phyloP scores from a whole-genome alignment of 495 filamentous ascomycete genomes.

The Xylaria acuta region DNA sequence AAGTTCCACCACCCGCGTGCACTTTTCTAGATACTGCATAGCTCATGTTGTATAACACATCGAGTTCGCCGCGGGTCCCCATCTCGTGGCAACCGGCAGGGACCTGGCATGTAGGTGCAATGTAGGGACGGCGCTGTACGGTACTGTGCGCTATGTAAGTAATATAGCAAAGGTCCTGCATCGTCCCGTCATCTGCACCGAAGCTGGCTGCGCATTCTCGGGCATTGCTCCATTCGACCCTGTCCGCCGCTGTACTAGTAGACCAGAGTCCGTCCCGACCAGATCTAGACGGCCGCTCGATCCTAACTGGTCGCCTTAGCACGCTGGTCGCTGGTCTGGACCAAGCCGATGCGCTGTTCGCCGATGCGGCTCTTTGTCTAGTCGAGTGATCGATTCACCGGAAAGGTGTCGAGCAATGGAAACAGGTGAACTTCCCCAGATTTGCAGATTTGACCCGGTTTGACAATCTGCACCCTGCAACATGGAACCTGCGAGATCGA shows the following conservation, averaged over 20 bases:
- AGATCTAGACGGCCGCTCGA: constrained; percentile 15
- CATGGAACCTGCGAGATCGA: neutral
- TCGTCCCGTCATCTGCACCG: constrained; percentile 12
- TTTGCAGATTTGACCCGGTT: constrained; percentile 10
- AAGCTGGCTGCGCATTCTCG: constrained; percentile 14
- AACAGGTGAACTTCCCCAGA: constrained; percentile 16
- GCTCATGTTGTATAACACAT: neutral
- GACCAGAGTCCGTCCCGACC: constrained; percentile 5
- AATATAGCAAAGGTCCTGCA: constrained; percentile 8
- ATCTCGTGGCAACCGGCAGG: constrained; percentile 13
- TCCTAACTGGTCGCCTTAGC: constrained; percentile 14
- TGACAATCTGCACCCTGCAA: constrained; percentile 9
- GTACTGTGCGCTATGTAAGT: constrained; percentile 5
- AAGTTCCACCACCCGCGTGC: neutral
- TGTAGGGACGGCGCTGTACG: no score
- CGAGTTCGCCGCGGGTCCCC: neutral
- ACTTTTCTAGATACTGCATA: neutral
- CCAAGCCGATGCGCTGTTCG: constrained; percentile 10
- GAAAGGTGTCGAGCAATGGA: neutral
- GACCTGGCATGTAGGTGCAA: neutral
- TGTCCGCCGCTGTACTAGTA: constrained; percentile 7
- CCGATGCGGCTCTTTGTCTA: constrained; percentile 17
- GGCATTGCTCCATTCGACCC: constrained; percentile 15
- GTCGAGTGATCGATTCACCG: neutral
- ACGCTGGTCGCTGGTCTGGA: constrained; percentile 8